phyloP scores from a whole-genome alignment of 306 rosid species.

The Sphenostylis stenocarpa region DNA sequence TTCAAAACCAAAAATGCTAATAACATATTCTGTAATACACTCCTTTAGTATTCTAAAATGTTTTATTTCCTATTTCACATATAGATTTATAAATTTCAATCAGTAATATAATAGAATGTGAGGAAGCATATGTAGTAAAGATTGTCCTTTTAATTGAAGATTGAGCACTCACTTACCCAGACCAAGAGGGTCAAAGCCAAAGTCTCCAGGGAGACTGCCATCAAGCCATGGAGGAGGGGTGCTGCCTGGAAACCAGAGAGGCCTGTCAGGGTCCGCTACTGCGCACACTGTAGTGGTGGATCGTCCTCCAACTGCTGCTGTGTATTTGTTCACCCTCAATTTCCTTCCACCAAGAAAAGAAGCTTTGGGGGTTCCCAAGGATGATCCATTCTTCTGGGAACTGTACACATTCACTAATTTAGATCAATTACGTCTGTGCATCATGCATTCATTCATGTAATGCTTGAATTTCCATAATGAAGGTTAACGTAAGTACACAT shows the following conservation, averaged over 20 bases:
- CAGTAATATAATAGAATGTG: too few species aligned
- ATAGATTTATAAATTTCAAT: too few species aligned
- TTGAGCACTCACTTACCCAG: slow-evolving; percentile 31
- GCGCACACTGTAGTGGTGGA: slow-evolving; percentile 9
- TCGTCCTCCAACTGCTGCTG: background rate
- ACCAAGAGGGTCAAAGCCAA: slow-evolving; percentile 83
- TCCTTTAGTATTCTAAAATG: too few species aligned
- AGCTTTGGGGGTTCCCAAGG: slow-evolving; percentile 10
- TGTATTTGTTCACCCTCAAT: slow-evolving; percentile 39
- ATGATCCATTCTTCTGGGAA: slow-evolving; percentile 29
- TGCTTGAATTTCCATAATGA: background rate
- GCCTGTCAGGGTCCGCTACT: slow-evolving; percentile 25
- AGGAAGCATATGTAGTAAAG: too few species aligned
- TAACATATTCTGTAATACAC: too few species aligned
- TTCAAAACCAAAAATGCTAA: background rate
- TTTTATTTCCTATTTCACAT: too few species aligned
- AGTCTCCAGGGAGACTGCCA: slow-evolving; percentile 54
- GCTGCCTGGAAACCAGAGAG: slow-evolving; percentile 36
- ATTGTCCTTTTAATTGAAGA: background rate
- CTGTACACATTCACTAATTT: slow-evolving; percentile 18
- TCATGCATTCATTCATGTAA: background rate
- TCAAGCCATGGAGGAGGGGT: slow-evolving; percentile 38
- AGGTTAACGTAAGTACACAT: too few species aligned
- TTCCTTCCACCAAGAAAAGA: slow-evolving; percentile 46
- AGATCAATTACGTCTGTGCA: background rate